Percentiles rank a stretch among this genome's conserved stretches.
phyloP scores from a whole-genome alignment of 129 eudicot species.

The Chrysanthemum seticuspe region DNA sequence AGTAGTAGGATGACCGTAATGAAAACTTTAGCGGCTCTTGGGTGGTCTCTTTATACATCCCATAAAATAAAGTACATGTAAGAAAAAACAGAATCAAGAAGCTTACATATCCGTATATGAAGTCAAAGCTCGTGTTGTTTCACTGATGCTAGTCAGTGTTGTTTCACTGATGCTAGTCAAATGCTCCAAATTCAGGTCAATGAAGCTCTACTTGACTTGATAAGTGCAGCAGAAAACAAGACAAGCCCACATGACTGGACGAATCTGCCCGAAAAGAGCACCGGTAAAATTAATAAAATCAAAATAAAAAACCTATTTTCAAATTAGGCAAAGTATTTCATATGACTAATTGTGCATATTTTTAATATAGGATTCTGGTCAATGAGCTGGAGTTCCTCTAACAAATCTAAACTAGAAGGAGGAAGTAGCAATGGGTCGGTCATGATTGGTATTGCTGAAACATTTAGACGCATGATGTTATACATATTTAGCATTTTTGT shows the following conservation, averaged over 20 bases:
- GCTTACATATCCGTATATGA: constrained; percentile 3
- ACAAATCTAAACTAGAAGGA: constrained; percentile 35
- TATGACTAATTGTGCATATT: not conserved
- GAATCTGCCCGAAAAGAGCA: constrained; percentile 54
- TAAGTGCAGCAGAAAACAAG: constrained; percentile 64
- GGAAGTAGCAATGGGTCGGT: constrained; percentile 34
- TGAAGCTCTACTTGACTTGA: constrained; percentile 79
- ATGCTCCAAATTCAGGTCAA: constrained; percentile 60
- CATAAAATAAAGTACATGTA: too few species aligned
- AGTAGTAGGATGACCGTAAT: too few species aligned
- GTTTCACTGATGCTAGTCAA: constrained; percentile 11
- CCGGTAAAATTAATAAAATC: constrained; percentile 50
- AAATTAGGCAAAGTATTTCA: constrained; percentile 1
- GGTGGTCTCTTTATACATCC: too few species aligned
- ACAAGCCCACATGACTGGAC: constrained; percentile 83
- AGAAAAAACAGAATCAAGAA: constrained; percentile 11
- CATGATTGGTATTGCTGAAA: constrained; percentile 31
- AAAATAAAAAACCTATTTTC: constrained; percentile 4
- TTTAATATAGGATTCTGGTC: constrained; percentile 50
- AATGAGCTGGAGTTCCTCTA: constrained; percentile 29
- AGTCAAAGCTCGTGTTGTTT: constrained; percentile 12
- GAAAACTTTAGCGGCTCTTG: too few species aligned
- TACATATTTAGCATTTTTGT: constrained; percentile 64
- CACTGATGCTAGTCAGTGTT: constrained; percentile 12
- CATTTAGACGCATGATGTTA: constrained; percentile 40